Conservation (phyloP, 1,139 yeast genomes). For the Wickerhamomyces sp. region DNA sequence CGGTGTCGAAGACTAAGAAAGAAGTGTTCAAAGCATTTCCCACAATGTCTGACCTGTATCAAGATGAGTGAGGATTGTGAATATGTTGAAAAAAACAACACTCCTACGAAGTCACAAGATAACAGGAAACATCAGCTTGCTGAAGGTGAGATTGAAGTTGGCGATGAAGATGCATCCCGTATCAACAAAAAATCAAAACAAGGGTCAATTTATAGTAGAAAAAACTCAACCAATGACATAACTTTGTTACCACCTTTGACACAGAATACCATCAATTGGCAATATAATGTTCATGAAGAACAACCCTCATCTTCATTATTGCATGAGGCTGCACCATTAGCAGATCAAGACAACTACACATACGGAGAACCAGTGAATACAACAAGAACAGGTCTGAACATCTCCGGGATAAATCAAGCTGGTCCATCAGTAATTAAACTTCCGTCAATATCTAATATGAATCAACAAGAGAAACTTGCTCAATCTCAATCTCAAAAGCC, state of each 20-base stretch:
- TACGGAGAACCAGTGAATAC: neutral
- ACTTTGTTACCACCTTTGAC: slow-evolving; percentile 1
- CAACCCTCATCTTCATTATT: neutral
- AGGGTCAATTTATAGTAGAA: neutral
- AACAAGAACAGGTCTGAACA: too few species aligned
- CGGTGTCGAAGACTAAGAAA: slow-evolving; percentile 42
- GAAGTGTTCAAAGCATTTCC: slow-evolving; percentile 42
- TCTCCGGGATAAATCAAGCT: slow-evolving; percentile 1
- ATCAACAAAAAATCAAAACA: neutral
- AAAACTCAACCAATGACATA: neutral
- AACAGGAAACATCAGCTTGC: too few species aligned
- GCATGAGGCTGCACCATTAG: neutral
- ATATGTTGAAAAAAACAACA: slow-evolving; percentile 12
- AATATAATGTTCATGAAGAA: neutral
- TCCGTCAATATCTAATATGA: slow-evolving; percentile 9
- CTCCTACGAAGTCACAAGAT: too few species aligned
- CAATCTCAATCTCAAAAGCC: slow-evolving; percentile 1
- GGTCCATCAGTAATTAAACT: neutral
- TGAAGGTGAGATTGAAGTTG: too few species aligned
- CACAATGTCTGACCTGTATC: slow-evolving; percentile 40
- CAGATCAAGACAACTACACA: slow-evolving; percentile 3
- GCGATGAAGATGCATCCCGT: neutral
- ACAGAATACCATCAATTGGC: neutral
- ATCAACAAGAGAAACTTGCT: slow-evolving; percentile 2
- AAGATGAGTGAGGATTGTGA: slow-evolving; percentile 24